Conservation (phyloP, 345 rosid species). For the Firmiana major region DNA sequence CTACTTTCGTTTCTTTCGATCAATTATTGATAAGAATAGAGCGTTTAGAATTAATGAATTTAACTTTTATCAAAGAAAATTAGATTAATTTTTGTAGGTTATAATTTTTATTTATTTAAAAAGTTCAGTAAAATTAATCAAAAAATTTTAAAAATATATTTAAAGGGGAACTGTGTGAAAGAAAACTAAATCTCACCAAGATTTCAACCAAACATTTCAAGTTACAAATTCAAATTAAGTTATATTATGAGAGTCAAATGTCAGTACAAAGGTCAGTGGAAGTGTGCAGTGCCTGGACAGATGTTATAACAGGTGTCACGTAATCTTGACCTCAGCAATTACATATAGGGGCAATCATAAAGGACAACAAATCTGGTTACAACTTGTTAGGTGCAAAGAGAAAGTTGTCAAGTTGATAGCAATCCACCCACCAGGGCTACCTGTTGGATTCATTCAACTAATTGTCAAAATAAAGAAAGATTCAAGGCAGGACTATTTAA, state of each 20-base stretch:
- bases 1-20: no score
- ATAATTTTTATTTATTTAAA: no score
- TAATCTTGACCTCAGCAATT: constrained; percentile 11
- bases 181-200: no score
- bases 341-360: background rate
- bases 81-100: no score
- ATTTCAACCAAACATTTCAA: no score
- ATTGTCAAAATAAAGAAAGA: background rate
- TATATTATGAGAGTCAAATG: background rate
- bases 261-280: background rate
- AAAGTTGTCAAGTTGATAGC: background rate
- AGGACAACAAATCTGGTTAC: background rate
- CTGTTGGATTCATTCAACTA: background rate
- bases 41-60: no score
- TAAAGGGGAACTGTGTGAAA: no score
- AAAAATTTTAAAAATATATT: no score
- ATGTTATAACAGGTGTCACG: background rate
- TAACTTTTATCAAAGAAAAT: no score
- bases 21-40: no score
- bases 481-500: background rate
- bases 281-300: background rate
- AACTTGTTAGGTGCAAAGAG: background rate
- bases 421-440: background rate
- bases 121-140: no score
- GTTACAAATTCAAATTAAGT: no score